Conservation (phyloP, 352 stramenopile genomes). For the Pythium biforme region DNA sequence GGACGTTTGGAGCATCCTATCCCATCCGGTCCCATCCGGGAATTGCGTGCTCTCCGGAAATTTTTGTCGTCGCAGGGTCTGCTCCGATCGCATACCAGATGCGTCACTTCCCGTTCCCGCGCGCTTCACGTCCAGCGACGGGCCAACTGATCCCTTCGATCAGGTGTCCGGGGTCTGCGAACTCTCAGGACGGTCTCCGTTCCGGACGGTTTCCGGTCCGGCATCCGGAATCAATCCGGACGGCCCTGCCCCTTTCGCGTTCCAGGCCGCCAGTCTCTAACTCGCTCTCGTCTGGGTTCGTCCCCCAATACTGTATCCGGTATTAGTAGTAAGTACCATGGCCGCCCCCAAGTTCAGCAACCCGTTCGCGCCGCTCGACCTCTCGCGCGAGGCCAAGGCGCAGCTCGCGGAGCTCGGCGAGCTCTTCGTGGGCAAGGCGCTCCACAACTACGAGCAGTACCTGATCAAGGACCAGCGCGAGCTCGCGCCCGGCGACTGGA, state of each 20-base stretch:
- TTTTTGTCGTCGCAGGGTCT: too few species aligned
- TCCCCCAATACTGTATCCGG: too few species aligned
- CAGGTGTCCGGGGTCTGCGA: background rate
- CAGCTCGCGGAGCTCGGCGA: constrained; percentile 35
- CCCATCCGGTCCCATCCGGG: too few species aligned
- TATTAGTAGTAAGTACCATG: too few species aligned
- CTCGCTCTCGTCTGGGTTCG: background rate
- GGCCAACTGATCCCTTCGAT: constrained; percentile 1
- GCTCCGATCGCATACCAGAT: background rate
- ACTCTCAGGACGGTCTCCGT: background rate
- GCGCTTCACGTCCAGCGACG: background rate
- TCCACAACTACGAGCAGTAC: constrained; percentile 48
- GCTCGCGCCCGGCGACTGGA: constrained; percentile 48
- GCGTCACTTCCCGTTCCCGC: background rate
- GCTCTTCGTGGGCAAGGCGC: constrained; percentile 41
- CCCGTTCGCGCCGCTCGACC: constrained; percentile 42
- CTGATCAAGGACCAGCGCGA: constrained; percentile 30
- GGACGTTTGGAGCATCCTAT: too few species aligned
- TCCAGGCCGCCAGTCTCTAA: background rate
- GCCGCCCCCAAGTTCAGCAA: constrained; percentile 33
- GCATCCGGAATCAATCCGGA: too few species aligned
- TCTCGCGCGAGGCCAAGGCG: constrained; percentile 41
- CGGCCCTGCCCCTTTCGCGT: background rate
- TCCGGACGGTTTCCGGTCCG: background rate
- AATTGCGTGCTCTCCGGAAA: too few species aligned